phyloP scores from a whole-genome alignment of 805 yeast genomes.

The Candida krabiensis region DNA sequence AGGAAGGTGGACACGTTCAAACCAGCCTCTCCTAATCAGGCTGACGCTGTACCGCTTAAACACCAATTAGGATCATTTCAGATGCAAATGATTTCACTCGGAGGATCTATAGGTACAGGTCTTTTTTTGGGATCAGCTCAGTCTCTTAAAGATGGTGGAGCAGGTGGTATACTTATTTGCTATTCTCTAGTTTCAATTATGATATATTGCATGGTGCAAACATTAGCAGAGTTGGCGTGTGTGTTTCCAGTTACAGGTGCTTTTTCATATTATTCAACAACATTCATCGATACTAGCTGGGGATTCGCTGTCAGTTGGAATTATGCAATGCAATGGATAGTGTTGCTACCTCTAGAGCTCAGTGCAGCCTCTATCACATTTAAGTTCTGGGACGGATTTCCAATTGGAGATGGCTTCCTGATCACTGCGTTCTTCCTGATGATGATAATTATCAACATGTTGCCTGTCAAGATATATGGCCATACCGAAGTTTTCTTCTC shows the following conservation, averaged over 20 bases:
- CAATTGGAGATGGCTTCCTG: constrained; percentile 47
- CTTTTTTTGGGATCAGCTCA: constrained; percentile 65
- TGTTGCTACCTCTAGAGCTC: constrained; percentile 50
- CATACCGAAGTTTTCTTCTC: constrained; percentile 54
- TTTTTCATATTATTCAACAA: constrained; percentile 59
- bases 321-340: constrained; percentile 53
- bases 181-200: constrained; percentile 54
- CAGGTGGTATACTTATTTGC: constrained; percentile 60
- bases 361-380: constrained; percentile 56
- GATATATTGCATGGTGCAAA: constrained; percentile 59
- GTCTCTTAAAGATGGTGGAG: constrained; percentile 60
- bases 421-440: constrained; percentile 50
- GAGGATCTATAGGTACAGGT: constrained; percentile 71
- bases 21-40: constrained; percentile 27
- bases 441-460: constrained; percentile 49
- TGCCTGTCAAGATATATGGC: constrained; percentile 57
- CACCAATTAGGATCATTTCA: constrained; percentile 39
- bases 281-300: constrained; percentile 59
- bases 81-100: constrained; percentile 66
- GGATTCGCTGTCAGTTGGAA: constrained; percentile 66
- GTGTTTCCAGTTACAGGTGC: constrained; percentile 66
- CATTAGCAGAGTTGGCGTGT: constrained; percentile 60
- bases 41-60: constrained; percentile 9
- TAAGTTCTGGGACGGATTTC: constrained; percentile 45
- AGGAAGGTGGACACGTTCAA: constrained; percentile 26